Evolutionary conservation across 2,329 filamentous ascomycete species (phyloP), one percentile per base, ranked within the genome.

Genomic region (Scolecobasidium constrictum): DNA sequence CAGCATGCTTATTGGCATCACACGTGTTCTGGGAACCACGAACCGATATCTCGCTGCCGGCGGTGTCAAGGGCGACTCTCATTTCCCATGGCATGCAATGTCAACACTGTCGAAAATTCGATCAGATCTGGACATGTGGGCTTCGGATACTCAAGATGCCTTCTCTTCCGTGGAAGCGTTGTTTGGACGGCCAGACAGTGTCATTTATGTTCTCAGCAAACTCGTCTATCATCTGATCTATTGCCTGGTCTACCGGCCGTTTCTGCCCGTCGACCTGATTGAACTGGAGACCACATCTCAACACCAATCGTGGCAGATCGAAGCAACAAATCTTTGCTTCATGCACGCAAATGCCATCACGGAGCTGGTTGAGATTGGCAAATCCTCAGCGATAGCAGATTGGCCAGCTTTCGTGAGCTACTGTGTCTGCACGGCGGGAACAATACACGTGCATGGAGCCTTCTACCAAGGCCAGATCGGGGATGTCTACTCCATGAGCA

Each of bases 291-390:
- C 83, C 12, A 81, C 76, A 1, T 83, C 83, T 1, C 86, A 93
- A 53, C 84, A 93, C 51, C 86, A 93, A 56, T 88, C 84, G 20
- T 94, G 86, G 86, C 86, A 93, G 56, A 90, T 93, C 38, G 85
- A 93, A 57, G 85, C 86, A 0, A 93, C 86, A 0, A 90, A 92
- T 53, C 72, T 90, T 56, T 93, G 86, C 60, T 92, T 81, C 57
- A 66, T 88, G 15, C 86, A 94, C 50, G 86, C 86, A 4, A 94
- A 93, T 54, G 85, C 86, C 4, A 88, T 93, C 40, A 79, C 84
- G 1, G 86, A 93, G 54, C 65, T 94, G 3, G 80, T 87, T 3
- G 83, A 90, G 55, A 73, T 88, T 13, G 84, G 84, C 2, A 81
- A 81, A 48, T 81, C 82, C 49, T 78, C 80, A 2, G 74, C 77